Evolutionary conservation across 176 grass and related monocot genomes (phyloP).

Genomic region (Stipa capillata): DNA sequence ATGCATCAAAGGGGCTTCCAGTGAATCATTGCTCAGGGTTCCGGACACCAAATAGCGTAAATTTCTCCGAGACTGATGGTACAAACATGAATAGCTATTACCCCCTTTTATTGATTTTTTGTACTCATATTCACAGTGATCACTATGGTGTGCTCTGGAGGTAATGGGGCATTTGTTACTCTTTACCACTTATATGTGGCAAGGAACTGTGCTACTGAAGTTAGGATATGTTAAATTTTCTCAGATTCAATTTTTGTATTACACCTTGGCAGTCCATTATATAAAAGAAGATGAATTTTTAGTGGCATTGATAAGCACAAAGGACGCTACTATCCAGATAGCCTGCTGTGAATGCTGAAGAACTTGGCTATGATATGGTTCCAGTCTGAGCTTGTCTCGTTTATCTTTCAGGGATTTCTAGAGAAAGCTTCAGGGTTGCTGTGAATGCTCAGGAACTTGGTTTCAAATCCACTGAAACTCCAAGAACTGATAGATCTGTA

Average conservation of each 20-base stretch:
- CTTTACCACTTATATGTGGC: not conserved
- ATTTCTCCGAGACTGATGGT: slow-evolving; percentile 60
- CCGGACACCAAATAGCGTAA: slow-evolving; percentile 41
- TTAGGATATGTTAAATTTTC: not conserved
- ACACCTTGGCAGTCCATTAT: not conserved
- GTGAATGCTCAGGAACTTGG: slow-evolving; percentile 77
- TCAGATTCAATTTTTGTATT: slow-evolving; percentile 6
- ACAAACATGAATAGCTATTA: slow-evolving; percentile 15
- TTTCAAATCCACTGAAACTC: slow-evolving; percentile 81
- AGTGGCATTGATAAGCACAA: not conserved
- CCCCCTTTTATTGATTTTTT: not conserved
- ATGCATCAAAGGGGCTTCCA: slow-evolving; percentile 93
- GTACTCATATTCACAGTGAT: not conserved
- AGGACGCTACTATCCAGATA: not conserved
- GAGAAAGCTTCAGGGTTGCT: slow-evolving; percentile 64
- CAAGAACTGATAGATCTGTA: slow-evolving; percentile 90
- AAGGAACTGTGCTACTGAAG: not conserved
- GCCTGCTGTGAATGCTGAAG: not conserved
- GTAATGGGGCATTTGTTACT: not conserved
- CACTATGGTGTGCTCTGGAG: not conserved
- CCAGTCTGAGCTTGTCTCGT: too few species aligned
- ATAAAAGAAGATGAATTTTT: not conserved
- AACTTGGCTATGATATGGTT: not conserved
- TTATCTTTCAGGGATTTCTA: slow-evolving; percentile 70
- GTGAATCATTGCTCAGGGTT: slow-evolving; percentile 96